Percentiles rank a stretch among this genome's conserved stretches.
Conservation (phyloP, 1,139 yeast species). For the Kodamaea plutei region DNA sequence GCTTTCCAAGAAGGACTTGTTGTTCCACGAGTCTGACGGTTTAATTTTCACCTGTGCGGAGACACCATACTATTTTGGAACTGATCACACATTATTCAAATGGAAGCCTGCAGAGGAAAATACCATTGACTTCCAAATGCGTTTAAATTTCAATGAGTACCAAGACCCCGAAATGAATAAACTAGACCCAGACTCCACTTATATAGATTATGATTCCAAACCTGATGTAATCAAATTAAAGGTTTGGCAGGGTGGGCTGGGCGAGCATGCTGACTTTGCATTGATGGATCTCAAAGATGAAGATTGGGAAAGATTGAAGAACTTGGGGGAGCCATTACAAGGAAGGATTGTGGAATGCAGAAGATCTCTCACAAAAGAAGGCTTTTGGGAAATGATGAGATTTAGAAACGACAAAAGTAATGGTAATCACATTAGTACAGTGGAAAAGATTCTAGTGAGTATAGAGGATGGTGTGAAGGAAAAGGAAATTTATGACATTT, state of each 20-base stretch:
- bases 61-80: conserved; percentile 83
- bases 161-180: conserved; percentile 70
- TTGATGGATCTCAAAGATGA: conserved; percentile 58
- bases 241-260: conserved; percentile 74
- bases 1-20: conserved; percentile 64
- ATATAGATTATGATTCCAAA: conserved; percentile 74
- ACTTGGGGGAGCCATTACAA: conserved; percentile 72
- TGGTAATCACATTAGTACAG: conserved; percentile 81
- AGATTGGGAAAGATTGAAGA: conserved; percentile 80
- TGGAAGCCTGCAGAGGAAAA: conserved; percentile 99
- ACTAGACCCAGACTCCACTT: conserved; percentile 69
- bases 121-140: conserved; percentile 80
- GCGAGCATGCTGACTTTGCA: conserved; percentile 62
- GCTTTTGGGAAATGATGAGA: conserved; percentile 79
- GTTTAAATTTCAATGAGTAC: conserved; percentile 59
- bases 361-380: conserved; percentile 46
- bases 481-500: conserved; percentile 59
- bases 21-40: conserved; percentile 92
- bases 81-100: conserved; percentile 76
- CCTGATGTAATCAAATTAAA: conserved; percentile 61
- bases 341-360: conserved; percentile 89
- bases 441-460: conserved; percentile 74
- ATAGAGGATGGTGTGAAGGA: conserved; percentile 83
- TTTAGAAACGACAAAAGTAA: conserved; percentile 90
- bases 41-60: conserved; percentile 88